phyloP scores from a whole-genome alignment of 2,329 filamentous ascomycete genomes.

The Fusarium globosum region DNA sequence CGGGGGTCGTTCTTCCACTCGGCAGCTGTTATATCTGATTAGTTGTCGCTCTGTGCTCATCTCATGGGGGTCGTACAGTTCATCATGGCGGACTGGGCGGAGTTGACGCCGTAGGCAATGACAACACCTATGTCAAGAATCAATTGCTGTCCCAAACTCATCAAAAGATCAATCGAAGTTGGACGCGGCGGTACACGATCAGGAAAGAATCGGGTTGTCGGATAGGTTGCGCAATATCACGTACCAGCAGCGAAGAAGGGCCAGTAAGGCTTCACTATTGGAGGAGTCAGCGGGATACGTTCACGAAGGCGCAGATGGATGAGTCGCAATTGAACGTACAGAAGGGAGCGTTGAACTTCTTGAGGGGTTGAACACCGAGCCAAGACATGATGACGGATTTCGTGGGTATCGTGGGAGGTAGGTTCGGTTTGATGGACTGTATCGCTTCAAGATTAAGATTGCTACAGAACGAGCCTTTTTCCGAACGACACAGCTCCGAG shows the following conservation, averaged over 20 bases:
- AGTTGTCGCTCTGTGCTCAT: slow-evolving; percentile 37
- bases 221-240: slow-evolving; percentile 52
- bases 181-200: slow-evolving; percentile 11
- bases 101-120: slow-evolving; percentile 92
- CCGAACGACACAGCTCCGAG: slow-evolving; percentile 48
- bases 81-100: slow-evolving; percentile 80
- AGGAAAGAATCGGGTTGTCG: slow-evolving; percentile 22
- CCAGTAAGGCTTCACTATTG: slow-evolving; percentile 85
- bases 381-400: slow-evolving; percentile 74
- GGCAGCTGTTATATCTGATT: slow-evolving; percentile 69
- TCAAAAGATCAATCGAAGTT: slow-evolving; percentile 37
- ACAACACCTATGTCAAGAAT: slow-evolving; percentile 71
- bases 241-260: slow-evolving; percentile 96
- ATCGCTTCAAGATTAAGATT: slow-evolving; percentile 47
- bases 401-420: slow-evolving; percentile 51
- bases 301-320: slow-evolving; percentile 25
- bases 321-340: slow-evolving; percentile 68
- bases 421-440: slow-evolving; percentile 50
- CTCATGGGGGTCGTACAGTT: slow-evolving; percentile 66
- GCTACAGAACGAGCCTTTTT: slow-evolving; percentile 57
- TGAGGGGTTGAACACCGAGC: slow-evolving; percentile 72
- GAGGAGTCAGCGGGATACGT: slow-evolving; percentile 45
- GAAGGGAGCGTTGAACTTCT: slow-evolving; percentile 84
- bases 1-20: slow-evolving; percentile 98
- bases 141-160: slow-evolving; percentile 39